Conservation (phyloP, 768 basidiomycete species). For the Trametes gibbosa region DNA sequence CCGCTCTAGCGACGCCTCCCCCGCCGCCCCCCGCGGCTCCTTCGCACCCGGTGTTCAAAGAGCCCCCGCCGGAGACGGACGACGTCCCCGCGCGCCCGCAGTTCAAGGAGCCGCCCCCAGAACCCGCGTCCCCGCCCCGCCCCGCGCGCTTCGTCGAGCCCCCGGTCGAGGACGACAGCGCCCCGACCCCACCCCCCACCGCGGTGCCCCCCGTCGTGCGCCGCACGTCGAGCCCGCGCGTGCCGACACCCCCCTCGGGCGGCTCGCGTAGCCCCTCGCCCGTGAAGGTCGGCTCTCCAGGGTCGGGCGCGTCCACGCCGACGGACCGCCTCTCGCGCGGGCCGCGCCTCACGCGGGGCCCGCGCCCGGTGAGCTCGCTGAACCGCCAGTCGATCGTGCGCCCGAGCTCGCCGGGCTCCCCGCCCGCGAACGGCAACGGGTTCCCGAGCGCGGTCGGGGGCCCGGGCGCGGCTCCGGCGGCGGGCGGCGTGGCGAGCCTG, state of each 20-base stretch:
- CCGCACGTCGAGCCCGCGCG: constrained; percentile 29
- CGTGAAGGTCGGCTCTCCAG: constrained; percentile 34
- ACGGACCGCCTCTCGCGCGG: constrained; percentile 42
- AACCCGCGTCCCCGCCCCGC: constrained; percentile 17
- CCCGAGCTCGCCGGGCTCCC: constrained; percentile 16
- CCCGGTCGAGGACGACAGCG: constrained; percentile 47
- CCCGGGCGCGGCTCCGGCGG: background rate
- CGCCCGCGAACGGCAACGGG: constrained; percentile 6
- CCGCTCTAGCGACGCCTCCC: constrained; percentile 10
- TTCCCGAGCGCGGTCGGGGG: background rate
- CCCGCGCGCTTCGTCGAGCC: constrained; percentile 40
- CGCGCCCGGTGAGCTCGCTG: constrained; percentile 52
- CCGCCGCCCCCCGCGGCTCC: constrained; percentile 18
- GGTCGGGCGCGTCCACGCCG: constrained; percentile 30
- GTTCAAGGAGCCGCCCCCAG: constrained; percentile 38
- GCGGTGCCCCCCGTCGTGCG: constrained; percentile 12
- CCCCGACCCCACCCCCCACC: constrained; percentile 24
- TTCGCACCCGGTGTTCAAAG: constrained; percentile 52
- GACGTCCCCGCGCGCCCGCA: constrained; percentile 42
- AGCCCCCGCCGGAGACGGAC: constrained; percentile 60
- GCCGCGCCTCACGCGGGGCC: constrained; percentile 47
- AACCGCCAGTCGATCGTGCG: constrained; percentile 43
- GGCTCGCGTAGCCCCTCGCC: constrained; percentile 31
- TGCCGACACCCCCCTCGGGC: constrained; percentile 37
- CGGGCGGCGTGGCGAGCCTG: constrained; percentile 10